These are phyloP conservation scores for Xylaria sp. DNA, from an alignment of 2,329 filamentous ascomycete species.

Conservation along the genomic window DNA sequence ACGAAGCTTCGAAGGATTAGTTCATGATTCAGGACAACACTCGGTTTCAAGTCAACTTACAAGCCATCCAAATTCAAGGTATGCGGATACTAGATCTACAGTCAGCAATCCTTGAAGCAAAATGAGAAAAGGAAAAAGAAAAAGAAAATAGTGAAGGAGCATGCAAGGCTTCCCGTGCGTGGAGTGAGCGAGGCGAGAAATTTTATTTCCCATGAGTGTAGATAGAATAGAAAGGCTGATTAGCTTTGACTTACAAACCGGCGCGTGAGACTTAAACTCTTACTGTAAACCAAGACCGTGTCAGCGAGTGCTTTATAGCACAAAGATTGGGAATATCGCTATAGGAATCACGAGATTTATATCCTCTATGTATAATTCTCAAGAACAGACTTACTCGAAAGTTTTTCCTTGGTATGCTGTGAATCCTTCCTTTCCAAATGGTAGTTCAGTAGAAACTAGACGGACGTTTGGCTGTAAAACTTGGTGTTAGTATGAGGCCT, in stretches of 20 bases:
- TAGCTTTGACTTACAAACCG: conserved; percentile 77
- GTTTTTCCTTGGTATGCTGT: conserved; percentile 89
- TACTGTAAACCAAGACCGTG: conserved; percentile 44
- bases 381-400: conserved; percentile 67
- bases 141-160: too few relatives aligned
- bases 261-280: conserved; percentile 82
- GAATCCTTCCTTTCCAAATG: conserved; percentile 94
- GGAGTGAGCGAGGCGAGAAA: background rate
- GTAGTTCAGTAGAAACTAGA: conserved; percentile 88
- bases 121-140: background rate
- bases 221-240: conserved; percentile 51
- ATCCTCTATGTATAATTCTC: background rate
- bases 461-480: conserved; percentile 83
- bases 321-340: background rate
- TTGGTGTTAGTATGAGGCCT: conserved; percentile 1
- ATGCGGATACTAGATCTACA: conserved; percentile 31
- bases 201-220: background rate
- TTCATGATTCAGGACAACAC: background rate
- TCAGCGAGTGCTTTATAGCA: conserved; percentile 8
- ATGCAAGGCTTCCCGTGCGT: background rate
- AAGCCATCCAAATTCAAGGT: conserved; percentile 94
- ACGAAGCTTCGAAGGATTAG: conserved; percentile 62
- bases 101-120: conserved; percentile 9
- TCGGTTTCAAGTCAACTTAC: conserved; percentile 55
- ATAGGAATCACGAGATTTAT: background rate